Evolutionary conservation across 2,329 filamentous ascomycete species (phyloP).

Genomic region (Cladosporium sp.): DNA sequence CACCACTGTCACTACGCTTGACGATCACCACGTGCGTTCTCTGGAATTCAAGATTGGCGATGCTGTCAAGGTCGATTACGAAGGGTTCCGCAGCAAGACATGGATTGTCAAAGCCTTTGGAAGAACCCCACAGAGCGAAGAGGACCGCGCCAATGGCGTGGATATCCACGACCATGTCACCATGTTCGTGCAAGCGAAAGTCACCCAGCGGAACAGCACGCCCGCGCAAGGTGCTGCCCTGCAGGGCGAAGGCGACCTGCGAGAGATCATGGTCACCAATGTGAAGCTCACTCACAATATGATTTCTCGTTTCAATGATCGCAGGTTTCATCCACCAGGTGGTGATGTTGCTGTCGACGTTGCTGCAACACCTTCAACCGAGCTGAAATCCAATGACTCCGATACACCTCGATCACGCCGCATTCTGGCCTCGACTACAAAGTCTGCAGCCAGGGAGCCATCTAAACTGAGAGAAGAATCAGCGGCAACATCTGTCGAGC

Average conservation of each 20-base stretch:
- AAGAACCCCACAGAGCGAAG: constrained; percentile 24
- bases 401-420: constrained; percentile 50
- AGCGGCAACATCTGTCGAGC: constrained; percentile 16
- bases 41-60: constrained; percentile 44
- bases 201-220: constrained; percentile 34
- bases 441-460: constrained; percentile 8
- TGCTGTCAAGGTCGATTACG: constrained; percentile 43
- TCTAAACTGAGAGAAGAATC: constrained; percentile 26
- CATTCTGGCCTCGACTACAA: constrained; percentile 19
- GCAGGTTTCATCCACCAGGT: constrained; percentile 29
- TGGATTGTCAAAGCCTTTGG: constrained; percentile 45
- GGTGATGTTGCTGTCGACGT: neutral
- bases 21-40: constrained; percentile 35
- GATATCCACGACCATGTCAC: constrained; percentile 40
- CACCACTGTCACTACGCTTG: constrained; percentile 39
- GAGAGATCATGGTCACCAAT: constrained; percentile 37
- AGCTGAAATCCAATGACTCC: constrained; percentile 32
- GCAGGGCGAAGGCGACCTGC: constrained; percentile 23
- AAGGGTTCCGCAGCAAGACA: constrained; percentile 40
- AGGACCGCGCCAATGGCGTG: constrained; percentile 33
- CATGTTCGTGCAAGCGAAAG: constrained; percentile 38
- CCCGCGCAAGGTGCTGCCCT: constrained; percentile 9
- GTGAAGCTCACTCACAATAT: constrained; percentile 44
- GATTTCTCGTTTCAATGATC: constrained; percentile 39
- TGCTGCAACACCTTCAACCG: constrained; percentile 20